These are phyloP conservation scores for Strigomonas culicis DNA, from an alignment of 208 protist species.

Conservation along the genomic window DNA sequence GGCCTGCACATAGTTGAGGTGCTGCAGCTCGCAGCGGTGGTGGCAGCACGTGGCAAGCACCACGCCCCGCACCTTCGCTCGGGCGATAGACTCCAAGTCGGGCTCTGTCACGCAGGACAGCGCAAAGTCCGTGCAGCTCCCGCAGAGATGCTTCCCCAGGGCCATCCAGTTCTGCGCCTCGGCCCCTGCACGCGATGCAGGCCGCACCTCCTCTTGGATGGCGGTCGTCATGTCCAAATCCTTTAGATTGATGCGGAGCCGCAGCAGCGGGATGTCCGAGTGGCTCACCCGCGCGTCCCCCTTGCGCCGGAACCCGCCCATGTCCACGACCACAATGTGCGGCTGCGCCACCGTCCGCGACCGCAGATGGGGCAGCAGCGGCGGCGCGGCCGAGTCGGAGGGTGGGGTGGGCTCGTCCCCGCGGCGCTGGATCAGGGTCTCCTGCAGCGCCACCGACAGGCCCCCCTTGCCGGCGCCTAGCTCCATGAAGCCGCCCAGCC, in stretches of 20 bases:
- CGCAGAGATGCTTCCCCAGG: slow-evolving; percentile 77
- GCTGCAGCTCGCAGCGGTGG: slow-evolving; percentile 63
- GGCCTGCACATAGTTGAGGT: slow-evolving; percentile 36
- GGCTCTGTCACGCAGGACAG: slow-evolving; percentile 51
- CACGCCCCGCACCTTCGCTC: slow-evolving; percentile 22
- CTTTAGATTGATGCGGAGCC: slow-evolving; percentile 76
- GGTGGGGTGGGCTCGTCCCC: neutral
- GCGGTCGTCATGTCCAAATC: slow-evolving; percentile 53
- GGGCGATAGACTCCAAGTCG: slow-evolving; percentile 1
- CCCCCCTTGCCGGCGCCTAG: slow-evolving; percentile 76
- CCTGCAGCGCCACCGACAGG: slow-evolving; percentile 59
- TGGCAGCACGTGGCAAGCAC: slow-evolving; percentile 81
- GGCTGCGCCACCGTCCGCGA: slow-evolving; percentile 16
- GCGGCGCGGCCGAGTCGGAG: neutral
- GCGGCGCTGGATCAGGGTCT: slow-evolving; percentile 22
- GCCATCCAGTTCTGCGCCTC: slow-evolving; percentile 25
- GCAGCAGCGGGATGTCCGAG: slow-evolving; percentile 36
- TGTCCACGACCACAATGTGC: slow-evolving; percentile 54
- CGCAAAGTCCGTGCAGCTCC: slow-evolving; percentile 76
- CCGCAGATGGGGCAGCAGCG: slow-evolving; percentile 15
- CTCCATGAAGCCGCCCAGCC: slow-evolving; percentile 53
- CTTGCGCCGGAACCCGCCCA: slow-evolving; percentile 64
- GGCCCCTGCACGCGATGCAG: neutral
- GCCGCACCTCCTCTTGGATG: slow-evolving; percentile 15
- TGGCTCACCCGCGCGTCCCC: slow-evolving; percentile 62